Conservation (phyloP, 2,329 filamentous ascomycete genomes). For the Tolypocladium endophyticum region DNA sequence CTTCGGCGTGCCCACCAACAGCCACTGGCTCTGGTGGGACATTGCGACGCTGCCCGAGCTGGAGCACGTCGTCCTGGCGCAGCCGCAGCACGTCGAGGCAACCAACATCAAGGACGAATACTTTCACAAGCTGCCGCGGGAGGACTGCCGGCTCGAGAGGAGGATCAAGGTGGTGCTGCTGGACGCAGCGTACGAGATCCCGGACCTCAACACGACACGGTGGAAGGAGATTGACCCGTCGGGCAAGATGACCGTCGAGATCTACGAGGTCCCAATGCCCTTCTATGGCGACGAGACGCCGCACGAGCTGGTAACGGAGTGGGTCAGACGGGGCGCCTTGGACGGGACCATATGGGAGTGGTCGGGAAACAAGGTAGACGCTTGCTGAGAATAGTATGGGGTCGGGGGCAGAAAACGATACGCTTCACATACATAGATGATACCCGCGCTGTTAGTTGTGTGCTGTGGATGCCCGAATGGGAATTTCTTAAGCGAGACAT, state of each 20-base stretch:
- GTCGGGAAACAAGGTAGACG: conserved; percentile 10
- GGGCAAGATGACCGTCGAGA: conserved; percentile 25
- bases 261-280: conserved; percentile 26
- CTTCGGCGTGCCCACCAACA: conserved; percentile 27
- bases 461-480: background rate
- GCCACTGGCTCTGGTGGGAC: conserved; percentile 26
- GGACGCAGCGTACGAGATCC: conserved; percentile 15
- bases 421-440: too few species aligned
- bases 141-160: conserved; percentile 14
- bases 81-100: conserved; percentile 19
- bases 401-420: background rate
- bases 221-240: conserved; percentile 25
- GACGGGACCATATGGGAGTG: conserved; percentile 29
- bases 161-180: conserved; percentile 21
- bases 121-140: conserved; percentile 21
- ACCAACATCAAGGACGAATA: conserved; percentile 30
- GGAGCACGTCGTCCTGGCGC: conserved; percentile 31
- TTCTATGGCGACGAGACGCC: conserved; percentile 27
- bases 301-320: conserved; percentile 25
- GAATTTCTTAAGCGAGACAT: background rate
- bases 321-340: conserved; percentile 28
- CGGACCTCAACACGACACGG: conserved; percentile 12
- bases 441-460: background rate
- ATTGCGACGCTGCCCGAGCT: conserved; percentile 25
- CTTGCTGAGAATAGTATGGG: background rate